Conservation (phyloP, 306 rosid species). For the Fragaria ananassa region DNA sequence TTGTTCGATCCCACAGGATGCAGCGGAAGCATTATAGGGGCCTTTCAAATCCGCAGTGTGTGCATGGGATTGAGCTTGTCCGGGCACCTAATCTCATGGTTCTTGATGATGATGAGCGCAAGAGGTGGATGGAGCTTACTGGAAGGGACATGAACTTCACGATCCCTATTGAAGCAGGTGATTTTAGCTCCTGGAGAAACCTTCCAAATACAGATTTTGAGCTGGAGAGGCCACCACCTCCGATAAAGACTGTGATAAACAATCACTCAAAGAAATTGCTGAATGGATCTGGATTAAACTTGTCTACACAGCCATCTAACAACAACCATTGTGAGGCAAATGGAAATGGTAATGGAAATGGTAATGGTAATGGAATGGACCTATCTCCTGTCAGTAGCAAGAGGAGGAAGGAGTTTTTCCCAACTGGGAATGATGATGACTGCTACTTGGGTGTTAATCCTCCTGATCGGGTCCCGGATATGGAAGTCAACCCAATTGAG, state of each 20-base stretch:
- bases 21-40: slow-evolving; percentile 92
- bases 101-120: slow-evolving; percentile 69
- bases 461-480: slow-evolving; percentile 56
- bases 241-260: slow-evolving; percentile 49
- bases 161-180: slow-evolving; percentile 79
- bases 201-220: slow-evolving; percentile 79
- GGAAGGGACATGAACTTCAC: slow-evolving; percentile 79
- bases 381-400: slow-evolving; percentile 62
- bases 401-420: slow-evolving; percentile 69
- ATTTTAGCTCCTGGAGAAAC: slow-evolving; percentile 86
- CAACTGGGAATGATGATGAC: slow-evolving; percentile 62
- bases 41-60: slow-evolving; percentile 90
- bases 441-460: slow-evolving; percentile 71
- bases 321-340: slow-evolving; percentile 49
- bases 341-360: neutral
- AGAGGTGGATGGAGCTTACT: slow-evolving; percentile 84
- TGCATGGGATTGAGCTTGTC: slow-evolving; percentile 80
- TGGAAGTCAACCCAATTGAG: slow-evolving; percentile 50
- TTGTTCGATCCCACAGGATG: slow-evolving; percentile 93
- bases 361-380: slow-evolving; percentile 40
- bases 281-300: slow-evolving; percentile 68
- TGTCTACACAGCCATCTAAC: slow-evolving; percentile 56
- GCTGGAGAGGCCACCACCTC: slow-evolving; percentile 68
- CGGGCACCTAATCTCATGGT: slow-evolving; percentile 55
- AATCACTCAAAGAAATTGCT: slow-evolving; percentile 71